These are phyloP conservation scores for Porodaedalea pini DNA, from an alignment of 1,284 basidiomycete genomes.

Conservation along the genomic window DNA sequence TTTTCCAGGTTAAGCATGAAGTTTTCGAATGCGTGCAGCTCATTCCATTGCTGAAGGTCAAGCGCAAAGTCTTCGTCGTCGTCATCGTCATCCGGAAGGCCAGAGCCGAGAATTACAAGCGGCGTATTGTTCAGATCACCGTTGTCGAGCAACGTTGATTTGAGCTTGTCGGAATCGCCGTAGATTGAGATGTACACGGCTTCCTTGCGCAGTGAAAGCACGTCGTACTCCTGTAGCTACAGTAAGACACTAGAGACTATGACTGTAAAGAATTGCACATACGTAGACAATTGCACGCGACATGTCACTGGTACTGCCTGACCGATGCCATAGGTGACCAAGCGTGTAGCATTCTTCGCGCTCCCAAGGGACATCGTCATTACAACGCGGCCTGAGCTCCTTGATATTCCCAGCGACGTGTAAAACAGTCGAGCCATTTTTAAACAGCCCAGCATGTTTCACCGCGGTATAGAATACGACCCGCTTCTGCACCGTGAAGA, in stretches of 20 bases:
- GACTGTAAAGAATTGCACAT: not conserved
- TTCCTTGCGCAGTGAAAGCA: slow-evolving; percentile 5
- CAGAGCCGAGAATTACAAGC: slow-evolving; percentile 12
- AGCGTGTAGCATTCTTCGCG: slow-evolving; percentile 18
- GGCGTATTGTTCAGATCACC: slow-evolving; percentile 11
- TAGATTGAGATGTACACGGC: slow-evolving; percentile 16
- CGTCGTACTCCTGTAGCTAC: slow-evolving; percentile 12
- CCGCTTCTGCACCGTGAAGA: slow-evolving; percentile 56
- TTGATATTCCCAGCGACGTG: slow-evolving; percentile 11
- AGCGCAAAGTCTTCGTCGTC: slow-evolving; percentile 21
- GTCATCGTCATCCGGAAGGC: slow-evolving; percentile 20
- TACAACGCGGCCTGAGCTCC: not conserved
- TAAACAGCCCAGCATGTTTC: slow-evolving; percentile 51
- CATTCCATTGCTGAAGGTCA: slow-evolving; percentile 20
- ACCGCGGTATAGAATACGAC: slow-evolving; percentile 37
- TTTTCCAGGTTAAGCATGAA: slow-evolving; percentile 13
- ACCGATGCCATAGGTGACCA: slow-evolving; percentile 15
- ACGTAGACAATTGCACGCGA: slow-evolving; percentile 18
- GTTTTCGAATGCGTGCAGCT: slow-evolving; percentile 16
- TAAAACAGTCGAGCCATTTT: slow-evolving; percentile 38
- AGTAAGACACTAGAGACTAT: not conserved
- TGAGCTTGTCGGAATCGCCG: slow-evolving; percentile 11
- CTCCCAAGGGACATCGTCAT: slow-evolving; percentile 16
- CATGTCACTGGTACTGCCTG: slow-evolving; percentile 10
- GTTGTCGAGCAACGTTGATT: not conserved